Conservation (phyloP, 345 rosid species). For the Heritiera fomes region DNA sequence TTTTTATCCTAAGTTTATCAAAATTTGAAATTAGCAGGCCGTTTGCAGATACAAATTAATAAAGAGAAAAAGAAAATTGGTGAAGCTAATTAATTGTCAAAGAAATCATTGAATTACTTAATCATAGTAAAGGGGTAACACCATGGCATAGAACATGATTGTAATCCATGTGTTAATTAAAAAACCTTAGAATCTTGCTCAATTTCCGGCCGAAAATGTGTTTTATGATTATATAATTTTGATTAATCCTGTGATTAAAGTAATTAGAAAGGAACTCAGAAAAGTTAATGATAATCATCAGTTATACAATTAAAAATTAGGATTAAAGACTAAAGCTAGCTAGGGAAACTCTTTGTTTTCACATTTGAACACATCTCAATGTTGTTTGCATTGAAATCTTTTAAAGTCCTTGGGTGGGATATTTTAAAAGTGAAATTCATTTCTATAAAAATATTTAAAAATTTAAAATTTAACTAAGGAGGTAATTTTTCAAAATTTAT, state of each 20-base stretch:
- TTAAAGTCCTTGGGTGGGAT: too few species aligned
- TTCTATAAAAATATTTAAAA: too few species aligned
- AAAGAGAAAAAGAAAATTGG: background rate
- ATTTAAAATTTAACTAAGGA: too few species aligned
- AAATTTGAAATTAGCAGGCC: background rate
- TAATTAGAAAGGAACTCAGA: background rate
- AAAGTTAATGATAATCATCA: background rate
- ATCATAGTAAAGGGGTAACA: background rate
- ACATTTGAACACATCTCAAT: background rate
- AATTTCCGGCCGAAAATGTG: conserved; percentile 1
- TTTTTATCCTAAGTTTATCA: background rate
- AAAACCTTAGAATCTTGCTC: background rate
- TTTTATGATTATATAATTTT: background rate
- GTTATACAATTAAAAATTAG: background rate
- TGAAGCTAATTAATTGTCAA: too few species aligned
- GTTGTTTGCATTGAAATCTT: background rate
- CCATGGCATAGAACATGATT: conserved; percentile 3
- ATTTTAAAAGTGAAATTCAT: too few species aligned
- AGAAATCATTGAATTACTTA: background rate
- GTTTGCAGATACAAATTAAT: too few species aligned
- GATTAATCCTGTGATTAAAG: background rate
- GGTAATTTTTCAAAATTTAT: too few species aligned
- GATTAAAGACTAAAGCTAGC: background rate
- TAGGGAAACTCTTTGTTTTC: background rate
- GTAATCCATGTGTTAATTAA: background rate